Percentiles rank a stretch among this genome's conserved stretches.
Conservation (phyloP, 805 yeast genomes). For the Scheffersomyces amazonensis region DNA sequence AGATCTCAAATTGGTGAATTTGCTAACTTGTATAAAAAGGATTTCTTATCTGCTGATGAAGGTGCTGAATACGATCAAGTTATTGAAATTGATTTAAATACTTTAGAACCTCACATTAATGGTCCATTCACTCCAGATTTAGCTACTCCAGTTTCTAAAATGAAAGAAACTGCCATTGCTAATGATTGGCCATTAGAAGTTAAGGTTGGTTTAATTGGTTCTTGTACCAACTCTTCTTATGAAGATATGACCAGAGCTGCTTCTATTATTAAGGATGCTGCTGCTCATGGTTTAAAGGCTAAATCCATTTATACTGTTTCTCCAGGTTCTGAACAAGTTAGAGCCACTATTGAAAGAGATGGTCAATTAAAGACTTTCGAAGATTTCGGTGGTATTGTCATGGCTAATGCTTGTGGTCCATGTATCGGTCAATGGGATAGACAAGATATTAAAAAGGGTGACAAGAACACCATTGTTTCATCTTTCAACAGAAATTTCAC, state of each 20-base stretch:
- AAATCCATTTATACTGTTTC: constrained; percentile 91
- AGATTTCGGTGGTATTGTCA: constrained; percentile 88
- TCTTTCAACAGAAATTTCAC: constrained; percentile 98
- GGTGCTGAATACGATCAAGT: constrained; percentile 93
- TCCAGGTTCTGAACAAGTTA: constrained; percentile 97
- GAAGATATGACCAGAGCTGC: constrained; percentile 98
- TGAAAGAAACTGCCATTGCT: constrained; percentile 77
- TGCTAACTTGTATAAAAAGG: constrained; percentile 63
- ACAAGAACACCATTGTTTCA: constrained; percentile 93
- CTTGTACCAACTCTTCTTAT: constrained; percentile 97
- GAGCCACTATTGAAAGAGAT: constrained; percentile 97
- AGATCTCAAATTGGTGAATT: constrained; percentile 83
- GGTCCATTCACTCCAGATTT: constrained; percentile 99
- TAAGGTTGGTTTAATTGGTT: constrained; percentile 94
- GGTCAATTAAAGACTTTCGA: constrained; percentile 86
- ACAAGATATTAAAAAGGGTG: constrained; percentile 87
- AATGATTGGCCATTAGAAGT: constrained; percentile 93
- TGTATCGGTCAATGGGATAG: constrained; percentile 99
- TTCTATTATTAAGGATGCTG: constrained; percentile 88
- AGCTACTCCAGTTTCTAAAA: constrained; percentile 89
- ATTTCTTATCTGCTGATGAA: constrained; percentile 79
- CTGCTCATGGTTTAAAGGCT: constrained; percentile 84
- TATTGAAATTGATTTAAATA: constrained; percentile 83
- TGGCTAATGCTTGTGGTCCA: constrained; percentile 99
- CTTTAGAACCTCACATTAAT: constrained; percentile 92